A percentile compares a stretch with the other conserved stretches of the same genome.
phyloP scores from a whole-genome alignment of 2,329 filamentous ascomycete genomes.

The Gnomoniopsis smithogilvyi region DNA sequence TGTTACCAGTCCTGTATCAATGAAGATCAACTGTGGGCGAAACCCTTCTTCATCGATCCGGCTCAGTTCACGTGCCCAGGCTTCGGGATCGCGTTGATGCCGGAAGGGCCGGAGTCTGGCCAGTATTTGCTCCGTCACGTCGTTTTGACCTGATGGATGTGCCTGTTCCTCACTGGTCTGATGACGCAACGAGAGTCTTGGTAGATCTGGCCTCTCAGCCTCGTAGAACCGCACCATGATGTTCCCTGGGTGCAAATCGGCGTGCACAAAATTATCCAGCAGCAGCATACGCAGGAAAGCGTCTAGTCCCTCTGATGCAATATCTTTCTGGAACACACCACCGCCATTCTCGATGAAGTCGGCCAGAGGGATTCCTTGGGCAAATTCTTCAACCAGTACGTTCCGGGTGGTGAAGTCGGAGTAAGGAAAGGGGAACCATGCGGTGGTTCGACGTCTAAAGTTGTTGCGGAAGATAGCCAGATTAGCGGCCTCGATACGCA shows the following conservation, averaged over 20 bases:
- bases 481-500: constrained; percentile 92
- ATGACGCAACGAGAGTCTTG: constrained; percentile 26
- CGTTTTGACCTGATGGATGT: constrained; percentile 29
- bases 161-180: constrained; percentile 43
- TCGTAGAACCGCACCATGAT: constrained; percentile 99
- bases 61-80: constrained; percentile 72
- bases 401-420: constrained; percentile 87
- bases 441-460: constrained; percentile 84
- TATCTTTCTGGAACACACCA: constrained; percentile 88
- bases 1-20: constrained; percentile 93
- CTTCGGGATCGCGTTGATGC: constrained; percentile 55
- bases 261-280: constrained; percentile 96
- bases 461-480: constrained; percentile 83
- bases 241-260: constrained; percentile 93
- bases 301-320: constrained; percentile 91
- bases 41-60: constrained; percentile 85
- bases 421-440: constrained; percentile 97
- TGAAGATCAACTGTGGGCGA: constrained; percentile 92
- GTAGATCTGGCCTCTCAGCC: constrained; percentile 67
- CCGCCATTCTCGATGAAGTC: constrained; percentile 90
- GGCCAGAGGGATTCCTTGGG: constrained; percentile 86
- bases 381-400: constrained; percentile 93
- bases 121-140: constrained; percentile 86
- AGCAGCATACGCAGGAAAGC: constrained; percentile 95
- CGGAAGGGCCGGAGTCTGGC: constrained; percentile 73